phyloP scores from a whole-genome alignment of 352 stramenopile genomes.

The Globisporangium canariense region DNA sequence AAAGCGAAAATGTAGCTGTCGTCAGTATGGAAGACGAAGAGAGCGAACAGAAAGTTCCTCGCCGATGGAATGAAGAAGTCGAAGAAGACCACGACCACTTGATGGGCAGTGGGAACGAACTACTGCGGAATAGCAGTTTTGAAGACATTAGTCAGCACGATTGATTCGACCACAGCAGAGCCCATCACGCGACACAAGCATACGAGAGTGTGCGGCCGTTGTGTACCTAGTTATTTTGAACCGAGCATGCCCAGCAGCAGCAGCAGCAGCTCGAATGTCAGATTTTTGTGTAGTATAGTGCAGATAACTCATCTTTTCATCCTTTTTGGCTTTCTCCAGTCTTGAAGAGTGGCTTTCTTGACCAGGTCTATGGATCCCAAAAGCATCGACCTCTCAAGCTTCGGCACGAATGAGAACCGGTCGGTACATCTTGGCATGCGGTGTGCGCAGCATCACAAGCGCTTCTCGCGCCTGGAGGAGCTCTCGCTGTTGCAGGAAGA shows the following conservation, averaged over 20 bases:
- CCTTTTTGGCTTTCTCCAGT: constrained; percentile 9
- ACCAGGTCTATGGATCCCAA: background rate
- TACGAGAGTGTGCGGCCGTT: background rate
- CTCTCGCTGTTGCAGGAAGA: constrained; percentile 33
- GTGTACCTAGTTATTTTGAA: constrained; percentile 18
- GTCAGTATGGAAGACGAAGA: constrained; percentile 38
- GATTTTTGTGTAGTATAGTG: constrained; percentile 25
- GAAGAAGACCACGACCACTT: constrained; percentile 67
- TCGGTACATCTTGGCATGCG: constrained; percentile 49
- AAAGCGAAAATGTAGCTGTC: constrained; percentile 21
- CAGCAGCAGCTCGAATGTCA: constrained; percentile 12
- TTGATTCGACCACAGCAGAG: constrained; percentile 1
- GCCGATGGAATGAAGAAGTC: constrained; percentile 32
- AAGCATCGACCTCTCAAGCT: background rate
- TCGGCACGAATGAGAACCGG: constrained; percentile 21
- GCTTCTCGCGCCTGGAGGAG: constrained; percentile 10
- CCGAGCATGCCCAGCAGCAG: constrained; percentile 8
- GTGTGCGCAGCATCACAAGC: constrained; percentile 50
- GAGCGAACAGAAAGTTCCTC: constrained; percentile 20
- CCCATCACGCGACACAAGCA: constrained; percentile 4
- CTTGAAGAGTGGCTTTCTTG: background rate
- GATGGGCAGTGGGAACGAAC: constrained; percentile 73
- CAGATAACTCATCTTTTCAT: constrained; percentile 3
- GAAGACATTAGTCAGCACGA: constrained; percentile 34
- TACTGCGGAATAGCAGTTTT: constrained; percentile 58